These are phyloP conservation scores for Delphinella strobiligena DNA, from an alignment of 2,329 filamentous ascomycete species.

Conservation along the genomic window DNA sequence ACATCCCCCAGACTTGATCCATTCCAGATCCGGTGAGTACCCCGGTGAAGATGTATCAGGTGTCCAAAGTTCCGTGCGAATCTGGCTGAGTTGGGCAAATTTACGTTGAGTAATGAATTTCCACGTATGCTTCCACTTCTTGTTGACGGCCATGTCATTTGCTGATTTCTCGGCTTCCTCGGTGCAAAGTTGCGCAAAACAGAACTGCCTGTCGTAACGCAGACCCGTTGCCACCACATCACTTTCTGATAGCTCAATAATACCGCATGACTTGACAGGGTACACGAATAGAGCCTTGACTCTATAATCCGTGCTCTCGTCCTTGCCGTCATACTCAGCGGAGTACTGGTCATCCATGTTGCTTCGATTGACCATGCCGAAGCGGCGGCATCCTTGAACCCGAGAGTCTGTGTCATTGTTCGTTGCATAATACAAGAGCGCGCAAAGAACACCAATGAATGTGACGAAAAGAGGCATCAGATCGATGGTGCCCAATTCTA, in stretches of 20 bases:
- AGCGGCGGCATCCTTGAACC: constrained; percentile 14
- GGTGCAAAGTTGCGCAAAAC: constrained; percentile 54
- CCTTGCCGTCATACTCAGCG: constrained; percentile 7
- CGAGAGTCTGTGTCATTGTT: background rate
- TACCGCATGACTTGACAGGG: constrained; percentile 71
- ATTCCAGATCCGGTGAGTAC: constrained; percentile 32
- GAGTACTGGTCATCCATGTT: constrained; percentile 16
- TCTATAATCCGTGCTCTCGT: background rate
- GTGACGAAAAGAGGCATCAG: too few species aligned
- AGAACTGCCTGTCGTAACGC: constrained; percentile 71
- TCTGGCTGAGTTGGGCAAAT: constrained; percentile 57
- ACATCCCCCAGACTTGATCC: constrained; percentile 45
- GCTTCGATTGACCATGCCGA: constrained; percentile 14
- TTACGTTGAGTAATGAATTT: constrained; percentile 59
- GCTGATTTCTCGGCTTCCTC: constrained; percentile 31
- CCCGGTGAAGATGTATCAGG: constrained; percentile 48
- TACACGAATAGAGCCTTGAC: constrained; percentile 67
- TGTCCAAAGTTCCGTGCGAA: constrained; percentile 56
- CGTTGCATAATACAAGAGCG: background rate
- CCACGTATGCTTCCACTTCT: constrained; percentile 44
- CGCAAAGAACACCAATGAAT: background rate
- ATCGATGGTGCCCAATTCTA: too few species aligned
- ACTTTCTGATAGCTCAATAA: constrained; percentile 57
- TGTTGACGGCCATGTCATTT: constrained; percentile 22
- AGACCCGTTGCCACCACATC: constrained; percentile 57